phyloP scores from a whole-genome alignment of 495 filamentous ascomycete species.

The Lasiosphaeris hirsuta region DNA sequence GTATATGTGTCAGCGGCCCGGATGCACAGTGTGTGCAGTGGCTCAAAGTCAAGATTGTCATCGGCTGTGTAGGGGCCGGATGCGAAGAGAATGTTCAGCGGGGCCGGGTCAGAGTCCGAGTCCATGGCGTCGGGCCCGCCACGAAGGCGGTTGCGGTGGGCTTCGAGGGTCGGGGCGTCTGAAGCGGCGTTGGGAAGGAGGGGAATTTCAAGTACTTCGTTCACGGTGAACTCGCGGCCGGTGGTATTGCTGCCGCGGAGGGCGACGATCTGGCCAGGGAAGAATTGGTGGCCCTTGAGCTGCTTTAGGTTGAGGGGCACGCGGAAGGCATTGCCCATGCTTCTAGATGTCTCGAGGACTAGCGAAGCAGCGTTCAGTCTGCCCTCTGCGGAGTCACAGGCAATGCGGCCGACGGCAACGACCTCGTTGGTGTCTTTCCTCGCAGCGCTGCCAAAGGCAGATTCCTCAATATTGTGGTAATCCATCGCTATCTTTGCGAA shows the following conservation, averaged over 20 bases:
- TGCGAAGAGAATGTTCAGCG: conserved; percentile 71
- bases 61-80: conserved; percentile 90
- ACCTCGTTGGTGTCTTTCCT: conserved; percentile 81
- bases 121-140: conserved; percentile 60
- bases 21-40: conserved; percentile 74
- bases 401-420: conserved; percentile 85
- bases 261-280: conserved; percentile 92
- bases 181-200: conserved; percentile 67
- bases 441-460: conserved; percentile 83
- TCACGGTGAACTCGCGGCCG: conserved; percentile 77
- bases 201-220: conserved; percentile 70
- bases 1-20: conserved; percentile 69
- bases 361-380: conserved; percentile 79
- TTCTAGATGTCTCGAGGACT: conserved; percentile 80
- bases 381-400: conserved; percentile 77
- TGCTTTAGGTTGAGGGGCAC: conserved; percentile 74
- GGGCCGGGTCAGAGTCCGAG: conserved; percentile 50
- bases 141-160: conserved; percentile 60
- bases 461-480: conserved; percentile 70
- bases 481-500: conserved; percentile 70
- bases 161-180: conserved; percentile 53
- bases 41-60: conserved; percentile 84
- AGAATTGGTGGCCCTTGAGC: conserved; percentile 73
- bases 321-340: conserved; percentile 77
- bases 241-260: conserved; percentile 81